Conservation (phyloP, 441 rosid genomes). For the Croton laevigatus region DNA sequence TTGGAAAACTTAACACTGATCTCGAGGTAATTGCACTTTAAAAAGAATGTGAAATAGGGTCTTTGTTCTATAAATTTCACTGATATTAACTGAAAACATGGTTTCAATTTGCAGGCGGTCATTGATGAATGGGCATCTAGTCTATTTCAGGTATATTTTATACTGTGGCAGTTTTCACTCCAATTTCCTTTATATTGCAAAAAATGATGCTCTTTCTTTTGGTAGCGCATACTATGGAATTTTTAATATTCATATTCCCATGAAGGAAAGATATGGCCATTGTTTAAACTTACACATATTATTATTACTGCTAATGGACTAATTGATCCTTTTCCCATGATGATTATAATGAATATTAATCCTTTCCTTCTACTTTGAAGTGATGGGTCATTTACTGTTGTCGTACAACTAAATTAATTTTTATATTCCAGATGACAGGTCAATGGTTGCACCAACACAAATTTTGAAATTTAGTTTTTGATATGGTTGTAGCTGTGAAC, state of each 20-base stretch:
- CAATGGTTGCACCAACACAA: not conserved
- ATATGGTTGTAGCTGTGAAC: conserved; percentile 5
- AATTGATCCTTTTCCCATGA: no score
- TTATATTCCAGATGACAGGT: not conserved
- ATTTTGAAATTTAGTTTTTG: not conserved
- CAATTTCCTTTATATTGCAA: not conserved
- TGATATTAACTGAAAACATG: conserved; percentile 24
- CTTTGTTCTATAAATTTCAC: conserved; percentile 8
- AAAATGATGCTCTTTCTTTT: not conserved
- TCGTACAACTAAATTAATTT: not conserved
- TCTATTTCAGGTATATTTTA: conserved; percentile 69
- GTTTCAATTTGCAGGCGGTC: conserved; percentile 64
- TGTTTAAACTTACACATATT: not conserved
- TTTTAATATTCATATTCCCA: not conserved
- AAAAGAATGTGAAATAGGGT: conserved; percentile 1
- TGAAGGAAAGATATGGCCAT: not conserved
- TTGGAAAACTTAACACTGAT: conserved; percentile 76
- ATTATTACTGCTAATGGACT: not conserved
- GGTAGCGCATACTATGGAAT: not conserved
- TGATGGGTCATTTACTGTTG: not conserved
- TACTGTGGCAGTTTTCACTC: conserved; percentile 15
- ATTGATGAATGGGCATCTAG: conserved; percentile 98
- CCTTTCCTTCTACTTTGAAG: not conserved
- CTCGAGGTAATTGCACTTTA: conserved; percentile 49
- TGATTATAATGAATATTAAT: not conserved